Base-by-base conservation (phyloP, 2,329 filamentous ascomycete species). In the Parastagonospora avenae region DNA sequence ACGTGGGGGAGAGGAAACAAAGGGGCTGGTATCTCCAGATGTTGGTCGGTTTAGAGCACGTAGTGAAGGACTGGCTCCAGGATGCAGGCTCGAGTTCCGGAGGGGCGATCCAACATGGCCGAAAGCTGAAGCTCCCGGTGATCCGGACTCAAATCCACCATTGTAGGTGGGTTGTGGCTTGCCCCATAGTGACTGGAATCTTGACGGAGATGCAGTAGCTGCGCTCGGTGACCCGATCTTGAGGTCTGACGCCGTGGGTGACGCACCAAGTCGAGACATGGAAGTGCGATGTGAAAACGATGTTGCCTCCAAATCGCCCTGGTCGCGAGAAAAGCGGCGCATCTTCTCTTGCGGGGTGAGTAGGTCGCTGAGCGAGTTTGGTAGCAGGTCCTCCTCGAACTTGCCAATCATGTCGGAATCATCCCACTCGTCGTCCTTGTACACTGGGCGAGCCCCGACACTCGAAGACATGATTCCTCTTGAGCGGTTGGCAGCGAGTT, bases 361-460 rank as follows among this genome's bases (percentile, higher is more conserved):
- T 11, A 87, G 78, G 63, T 88, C 85, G 56, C 85, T 83, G 39
- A 88, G 72, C 48, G 80, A 84, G 27, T 81, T 89, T 0, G 93
- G 94, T 8, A 97, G 80, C 64, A 94, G 90, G 66, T 96, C 92
- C 66, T 96, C 92, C 71, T 96, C 91, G 63, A 94, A 93, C 28
- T 88, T 84, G 65, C 95, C 94, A 48, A 81, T 79, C 55, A 77
- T 73, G 33, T 68, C 67, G 15, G 64, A 46, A 14, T 70, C 67
- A 35, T 70, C 67, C 79, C 83, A 85, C 44, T 86, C 83, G 59
- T 85, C 82, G 8, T 76, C 73, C 48, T 70, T 67, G 49, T 71
- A 70, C 1, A 77, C 75, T 4, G 70, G 62, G 10, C 69, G 52
- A 71, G 82, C 68, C 73, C 85, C 70, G 9, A 87, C 76, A 67